Evolutionary conservation across 1,284 basidiomycete genomes (phyloP).

Genomic region (Ceratobasidium sp.): DNA sequence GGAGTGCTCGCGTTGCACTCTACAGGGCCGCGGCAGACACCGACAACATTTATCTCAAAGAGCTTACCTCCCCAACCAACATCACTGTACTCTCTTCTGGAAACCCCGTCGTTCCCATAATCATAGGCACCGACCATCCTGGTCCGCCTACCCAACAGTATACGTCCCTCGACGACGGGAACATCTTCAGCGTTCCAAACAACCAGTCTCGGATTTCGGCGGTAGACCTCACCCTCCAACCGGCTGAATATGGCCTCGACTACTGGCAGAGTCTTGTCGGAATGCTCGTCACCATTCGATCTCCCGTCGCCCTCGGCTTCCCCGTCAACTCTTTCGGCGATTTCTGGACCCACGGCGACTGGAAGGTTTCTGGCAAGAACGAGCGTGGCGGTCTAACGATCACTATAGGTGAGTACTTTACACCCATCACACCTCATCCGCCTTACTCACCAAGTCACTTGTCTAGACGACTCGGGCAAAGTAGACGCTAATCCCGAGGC

Average conservation of each 20-base stretch:
- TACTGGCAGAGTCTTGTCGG: slow-evolving; percentile 77
- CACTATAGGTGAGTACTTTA: slow-evolving; percentile 60
- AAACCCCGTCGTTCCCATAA: slow-evolving; percentile 63
- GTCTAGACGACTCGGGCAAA: slow-evolving; percentile 62
- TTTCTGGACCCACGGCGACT: slow-evolving; percentile 72
- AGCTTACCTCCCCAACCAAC: slow-evolving; percentile 63
- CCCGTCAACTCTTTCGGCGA: slow-evolving; percentile 66
- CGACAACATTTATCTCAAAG: slow-evolving; percentile 67
- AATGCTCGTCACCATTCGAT: slow-evolving; percentile 68
- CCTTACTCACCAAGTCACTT: background rate
- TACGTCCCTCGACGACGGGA: slow-evolving; percentile 66
- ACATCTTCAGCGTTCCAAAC: slow-evolving; percentile 68
- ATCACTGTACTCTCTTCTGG: slow-evolving; percentile 64
- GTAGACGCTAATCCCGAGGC: slow-evolving; percentile 72
- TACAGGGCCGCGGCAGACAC: slow-evolving; percentile 61
- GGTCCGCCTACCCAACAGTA: slow-evolving; percentile 67
- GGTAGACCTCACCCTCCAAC: slow-evolving; percentile 65
- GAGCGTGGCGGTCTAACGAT: slow-evolving; percentile 70
- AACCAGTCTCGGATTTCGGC: slow-evolving; percentile 65
- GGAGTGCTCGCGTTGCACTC: slow-evolving; percentile 56
- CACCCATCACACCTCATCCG: background rate
- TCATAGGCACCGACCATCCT: slow-evolving; percentile 68
- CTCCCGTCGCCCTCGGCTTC: slow-evolving; percentile 66
- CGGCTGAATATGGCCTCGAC: slow-evolving; percentile 68
- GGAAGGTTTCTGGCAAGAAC: slow-evolving; percentile 71